Percentiles rank a stretch among this genome's conserved stretches.
Evolutionary conservation across 768 basidiomycete genomes (phyloP).

Genomic region (Filobasidium floriforme): DNA sequence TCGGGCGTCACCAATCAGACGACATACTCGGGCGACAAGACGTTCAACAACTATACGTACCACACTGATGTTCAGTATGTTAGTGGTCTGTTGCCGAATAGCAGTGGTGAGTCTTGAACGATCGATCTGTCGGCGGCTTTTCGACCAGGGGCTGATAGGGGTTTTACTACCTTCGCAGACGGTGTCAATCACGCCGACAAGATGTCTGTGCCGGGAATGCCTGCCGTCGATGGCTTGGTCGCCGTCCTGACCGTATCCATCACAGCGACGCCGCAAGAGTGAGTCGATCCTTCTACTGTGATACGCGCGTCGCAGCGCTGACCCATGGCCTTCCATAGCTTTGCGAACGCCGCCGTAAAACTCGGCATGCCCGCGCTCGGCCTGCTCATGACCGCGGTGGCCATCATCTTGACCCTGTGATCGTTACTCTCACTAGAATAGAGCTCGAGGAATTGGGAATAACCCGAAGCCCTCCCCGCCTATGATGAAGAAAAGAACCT

Average conservation of each 20-base stretch:
- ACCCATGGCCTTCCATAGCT: neutral
- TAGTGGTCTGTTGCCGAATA: constrained; percentile 62
- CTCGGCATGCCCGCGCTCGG: neutral
- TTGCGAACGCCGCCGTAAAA: neutral
- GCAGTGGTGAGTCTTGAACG: constrained; percentile 47
- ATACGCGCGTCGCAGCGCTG: neutral
- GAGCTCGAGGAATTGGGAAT: neutral
- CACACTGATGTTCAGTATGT: constrained; percentile 61
- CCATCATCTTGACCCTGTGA: neutral
- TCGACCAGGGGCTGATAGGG: too few relatives aligned
- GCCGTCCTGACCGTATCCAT: constrained; percentile 70
- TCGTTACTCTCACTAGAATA: neutral
- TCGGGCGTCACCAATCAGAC: constrained; percentile 53
- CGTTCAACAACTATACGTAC: constrained; percentile 64
- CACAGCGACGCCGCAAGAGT: constrained; percentile 33
- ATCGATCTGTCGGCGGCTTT: too few relatives aligned
- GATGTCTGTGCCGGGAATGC: constrained; percentile 29
- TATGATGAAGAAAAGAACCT: neutral
- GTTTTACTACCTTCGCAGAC: constrained; percentile 60
- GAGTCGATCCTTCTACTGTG: neutral
- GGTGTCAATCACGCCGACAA: constrained; percentile 45
- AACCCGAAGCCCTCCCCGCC: neutral
- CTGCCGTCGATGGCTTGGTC: constrained; percentile 71
- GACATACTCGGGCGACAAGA: constrained; percentile 59
- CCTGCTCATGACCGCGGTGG: neutral